Conservation (phyloP, 1,139 yeast species). For the Diutina pseudorugosa region DNA sequence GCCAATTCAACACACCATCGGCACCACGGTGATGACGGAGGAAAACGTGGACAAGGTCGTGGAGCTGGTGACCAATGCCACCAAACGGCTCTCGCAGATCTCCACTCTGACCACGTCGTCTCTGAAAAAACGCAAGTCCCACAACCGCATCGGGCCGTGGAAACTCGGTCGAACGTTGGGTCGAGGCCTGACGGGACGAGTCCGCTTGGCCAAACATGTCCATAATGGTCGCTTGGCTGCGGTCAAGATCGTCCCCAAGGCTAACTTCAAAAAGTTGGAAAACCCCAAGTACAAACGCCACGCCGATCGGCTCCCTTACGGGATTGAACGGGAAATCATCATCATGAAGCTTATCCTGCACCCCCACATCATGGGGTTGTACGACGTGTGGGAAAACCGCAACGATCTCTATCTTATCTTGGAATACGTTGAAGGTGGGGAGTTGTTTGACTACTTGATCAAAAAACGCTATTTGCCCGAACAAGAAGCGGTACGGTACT, state of each 20-base stretch:
- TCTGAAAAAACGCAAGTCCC: constrained; percentile 42
- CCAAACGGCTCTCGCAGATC: constrained; percentile 51
- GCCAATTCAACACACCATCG: background rate
- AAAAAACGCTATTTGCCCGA: constrained; percentile 84
- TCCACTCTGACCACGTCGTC: constrained; percentile 42
- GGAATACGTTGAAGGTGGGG: constrained; percentile 97
- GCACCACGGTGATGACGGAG: constrained; percentile 4
- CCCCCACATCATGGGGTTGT: constrained; percentile 88
- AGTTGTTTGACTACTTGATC: constrained; percentile 80
- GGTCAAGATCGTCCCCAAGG: constrained; percentile 89
- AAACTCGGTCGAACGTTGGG: constrained; percentile 89
- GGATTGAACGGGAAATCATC: constrained; percentile 93
- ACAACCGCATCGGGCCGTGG: constrained; percentile 92
- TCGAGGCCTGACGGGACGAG: constrained; percentile 91
- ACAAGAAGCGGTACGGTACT: constrained; percentile 78
- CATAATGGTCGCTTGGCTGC: constrained; percentile 88
- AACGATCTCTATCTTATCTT: constrained; percentile 82
- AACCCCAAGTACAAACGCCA: constrained; percentile 35
- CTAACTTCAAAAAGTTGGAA: constrained; percentile 45
- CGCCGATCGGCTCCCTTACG: constrained; percentile 65
- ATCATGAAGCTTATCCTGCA: constrained; percentile 86
- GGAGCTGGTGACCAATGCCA: constrained; percentile 48
- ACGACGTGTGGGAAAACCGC: constrained; percentile 97
- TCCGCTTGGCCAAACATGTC: constrained; percentile 77
- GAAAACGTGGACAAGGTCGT: constrained; percentile 33